Base-by-base conservation (phyloP, 139 green algal genomes). In the Dunaliella sp. region DNA sequence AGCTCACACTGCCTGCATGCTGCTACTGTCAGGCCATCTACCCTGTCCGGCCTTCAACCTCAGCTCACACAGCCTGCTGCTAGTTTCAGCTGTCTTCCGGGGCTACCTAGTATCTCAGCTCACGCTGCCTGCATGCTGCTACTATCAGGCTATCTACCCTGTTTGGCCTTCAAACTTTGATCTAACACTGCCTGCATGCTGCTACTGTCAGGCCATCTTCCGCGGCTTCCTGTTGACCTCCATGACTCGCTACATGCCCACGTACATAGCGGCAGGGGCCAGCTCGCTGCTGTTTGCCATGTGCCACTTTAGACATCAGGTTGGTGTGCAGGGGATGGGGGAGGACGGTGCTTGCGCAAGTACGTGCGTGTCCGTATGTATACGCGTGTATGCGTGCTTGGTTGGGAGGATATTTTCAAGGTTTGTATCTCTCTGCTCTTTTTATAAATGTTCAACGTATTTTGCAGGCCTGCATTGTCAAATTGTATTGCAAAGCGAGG, bases 201-300 rank as follows among this genome's bases (percentile, higher is more conserved):
- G n/a, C n/a, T n/a, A n/a, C n/a, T n/a, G 12, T 38, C 81, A 89
- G 83, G 81, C 87, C 35, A 95, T 99, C 36, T 99, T 99, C 87
- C 90, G 97, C 3, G 97, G 97, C 38, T 99, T 99, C 88, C 88
- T 99, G 81, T 89, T 99, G 57, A 90, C 96, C 1, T 96, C 91
- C 3, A 88, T 99, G n/a, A 90, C 91, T 0, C 85, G 87, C 24
- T 95, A 96, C 89, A 91, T 98, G 86, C 92, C 93, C 0, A 57
- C 83, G 0, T 31, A 38, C 7, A 76, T 25, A 0, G 93, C 94
- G 0, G 79, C 98, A 26, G 57, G 83, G 0, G 82, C 88, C 33
- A 93, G 84, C 28, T 88, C 93, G 1, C 73, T 96, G 0, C 65
- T 96, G 2, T 99, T 99, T 90, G 95, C 95, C 0, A 74, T 95